Percentiles rank a stretch among this genome's conserved stretches.
Evolutionary conservation across 176 grass and related monocot species (phyloP).

Genomic region (Bolboschoenus planiculmis): DNA sequence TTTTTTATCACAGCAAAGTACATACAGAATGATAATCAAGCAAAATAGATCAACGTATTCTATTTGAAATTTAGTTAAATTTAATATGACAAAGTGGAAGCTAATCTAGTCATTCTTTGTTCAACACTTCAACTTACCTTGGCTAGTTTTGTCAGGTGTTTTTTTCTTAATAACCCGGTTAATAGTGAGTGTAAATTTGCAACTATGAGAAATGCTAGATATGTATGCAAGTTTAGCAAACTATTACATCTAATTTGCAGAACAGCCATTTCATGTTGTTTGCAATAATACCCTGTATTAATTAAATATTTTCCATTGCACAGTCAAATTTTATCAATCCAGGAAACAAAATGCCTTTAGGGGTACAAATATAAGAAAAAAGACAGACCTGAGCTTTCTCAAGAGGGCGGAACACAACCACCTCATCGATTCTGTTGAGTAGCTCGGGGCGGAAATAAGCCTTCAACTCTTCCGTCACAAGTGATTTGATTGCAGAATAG

Average conservation of each 20-base stretch:
- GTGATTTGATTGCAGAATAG: slow-evolving; percentile 68
- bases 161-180: background rate
- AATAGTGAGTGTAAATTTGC: background rate
- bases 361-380: slow-evolving; percentile 1
- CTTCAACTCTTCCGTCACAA: slow-evolving; percentile 79
- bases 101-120: background rate
- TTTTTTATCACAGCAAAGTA: background rate
- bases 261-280: background rate
- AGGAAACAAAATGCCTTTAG: background rate
- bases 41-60: background rate
- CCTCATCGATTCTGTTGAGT: slow-evolving; percentile 95
- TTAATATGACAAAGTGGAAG: background rate
- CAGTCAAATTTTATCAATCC: background rate
- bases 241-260: background rate
- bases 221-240: background rate
- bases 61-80: background rate
- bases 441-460: slow-evolving; percentile 89
- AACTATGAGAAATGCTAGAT: background rate
- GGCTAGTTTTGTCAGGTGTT: background rate
- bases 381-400: slow-evolving; percentile 68
- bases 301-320: background rate
- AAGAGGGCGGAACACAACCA: slow-evolving; percentile 81
- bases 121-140: background rate
- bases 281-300: background rate
- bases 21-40: background rate